Conservation (phyloP, 129 eudicot genomes). For the Ambrosia artemisiifolia region DNA sequence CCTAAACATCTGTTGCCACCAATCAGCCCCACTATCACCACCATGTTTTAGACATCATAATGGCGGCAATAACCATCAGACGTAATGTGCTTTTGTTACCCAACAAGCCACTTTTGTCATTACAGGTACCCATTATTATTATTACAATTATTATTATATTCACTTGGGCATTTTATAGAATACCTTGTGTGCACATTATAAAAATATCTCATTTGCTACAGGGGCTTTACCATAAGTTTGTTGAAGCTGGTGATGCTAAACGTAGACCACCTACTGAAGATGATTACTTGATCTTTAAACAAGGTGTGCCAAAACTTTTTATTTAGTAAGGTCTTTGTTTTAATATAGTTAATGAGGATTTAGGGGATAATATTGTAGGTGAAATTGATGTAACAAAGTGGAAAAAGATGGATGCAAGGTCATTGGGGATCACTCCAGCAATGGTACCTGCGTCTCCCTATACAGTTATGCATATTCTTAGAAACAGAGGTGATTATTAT, state of each 20-base stretch:
- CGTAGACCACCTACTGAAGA: slow-evolving; percentile 10
- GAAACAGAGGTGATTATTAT: slow-evolving; percentile 54
- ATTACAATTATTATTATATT: background rate
- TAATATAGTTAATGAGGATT: background rate
- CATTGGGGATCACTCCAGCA: slow-evolving; percentile 39
- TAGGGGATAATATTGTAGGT: slow-evolving; percentile 26
- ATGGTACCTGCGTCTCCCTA: slow-evolving; percentile 50
- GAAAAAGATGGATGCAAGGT: slow-evolving; percentile 62
- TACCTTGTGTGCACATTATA: slow-evolving; percentile 24
- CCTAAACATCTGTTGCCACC: too few relatives aligned
- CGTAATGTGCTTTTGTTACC: slow-evolving; percentile 35
- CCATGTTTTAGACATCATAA: background rate
- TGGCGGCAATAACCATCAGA: slow-evolving; percentile 37
- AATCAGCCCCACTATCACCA: too few relatives aligned
- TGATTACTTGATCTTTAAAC: background rate
- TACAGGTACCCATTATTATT: slow-evolving; percentile 39
- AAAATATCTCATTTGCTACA: slow-evolving; percentile 5
- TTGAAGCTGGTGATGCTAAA: slow-evolving; percentile 20
- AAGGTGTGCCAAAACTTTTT: slow-evolving; percentile 4
- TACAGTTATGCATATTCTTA: slow-evolving; percentile 53
- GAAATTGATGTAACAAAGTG: slow-evolving; percentile 35
- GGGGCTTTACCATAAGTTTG: slow-evolving; percentile 36
- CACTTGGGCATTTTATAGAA: slow-evolving; percentile 41
- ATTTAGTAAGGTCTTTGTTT: too few relatives aligned
- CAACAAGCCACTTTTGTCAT: slow-evolving; percentile 33